Percentiles rank a stretch among this genome's conserved stretches.
Conservation (phyloP, 1,139 yeast genomes). For the Yamadazyma sp. region DNA sequence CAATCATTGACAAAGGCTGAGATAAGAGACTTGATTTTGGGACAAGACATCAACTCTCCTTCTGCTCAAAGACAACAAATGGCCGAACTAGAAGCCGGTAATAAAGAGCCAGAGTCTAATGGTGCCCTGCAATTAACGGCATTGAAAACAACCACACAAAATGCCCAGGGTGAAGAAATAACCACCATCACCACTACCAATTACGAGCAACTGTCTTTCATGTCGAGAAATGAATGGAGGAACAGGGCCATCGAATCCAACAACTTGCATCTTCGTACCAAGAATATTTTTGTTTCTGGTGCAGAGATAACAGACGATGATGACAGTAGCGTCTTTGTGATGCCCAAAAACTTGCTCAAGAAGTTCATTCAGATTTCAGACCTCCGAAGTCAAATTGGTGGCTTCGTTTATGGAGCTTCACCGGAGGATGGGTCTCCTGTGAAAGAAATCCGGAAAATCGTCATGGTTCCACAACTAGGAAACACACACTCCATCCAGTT, state of each 20-base stretch:
- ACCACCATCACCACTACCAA: slow-evolving; percentile 89
- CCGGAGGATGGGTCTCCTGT: slow-evolving; percentile 70
- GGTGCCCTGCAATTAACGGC: slow-evolving; percentile 61
- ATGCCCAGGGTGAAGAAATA: slow-evolving; percentile 95
- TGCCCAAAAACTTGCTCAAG: slow-evolving; percentile 80
- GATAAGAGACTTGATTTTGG: slow-evolving; percentile 88
- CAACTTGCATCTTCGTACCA: slow-evolving; percentile 69
- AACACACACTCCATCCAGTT: slow-evolving; percentile 65
- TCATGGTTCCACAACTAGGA: slow-evolving; percentile 87
- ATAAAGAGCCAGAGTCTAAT: slow-evolving; percentile 22
- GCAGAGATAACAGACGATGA: slow-evolving; percentile 55
- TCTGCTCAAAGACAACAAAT: slow-evolving; percentile 76
- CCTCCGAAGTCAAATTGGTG: slow-evolving; percentile 80
- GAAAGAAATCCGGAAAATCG: slow-evolving; percentile 76
- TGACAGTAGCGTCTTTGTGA: slow-evolving; percentile 55
- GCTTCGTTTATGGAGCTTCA: slow-evolving; percentile 71
- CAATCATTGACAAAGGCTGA: slow-evolving; percentile 90
- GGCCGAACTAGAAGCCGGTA: slow-evolving; percentile 65
- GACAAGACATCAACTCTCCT: slow-evolving; percentile 92
- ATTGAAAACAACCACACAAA: slow-evolving; percentile 78
- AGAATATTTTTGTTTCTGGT: slow-evolving; percentile 68
- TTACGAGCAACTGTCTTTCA: slow-evolving; percentile 81
- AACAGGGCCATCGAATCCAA: slow-evolving; percentile 79
- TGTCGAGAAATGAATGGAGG: slow-evolving; percentile 92
- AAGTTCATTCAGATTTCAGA: slow-evolving; percentile 83